Percentiles rank a stretch among this genome's conserved stretches.
These are phyloP conservation scores for Ganoderma multipileum DNA, from an alignment of 1,284 basidiomycete genomes.

Conservation along the genomic window DNA sequence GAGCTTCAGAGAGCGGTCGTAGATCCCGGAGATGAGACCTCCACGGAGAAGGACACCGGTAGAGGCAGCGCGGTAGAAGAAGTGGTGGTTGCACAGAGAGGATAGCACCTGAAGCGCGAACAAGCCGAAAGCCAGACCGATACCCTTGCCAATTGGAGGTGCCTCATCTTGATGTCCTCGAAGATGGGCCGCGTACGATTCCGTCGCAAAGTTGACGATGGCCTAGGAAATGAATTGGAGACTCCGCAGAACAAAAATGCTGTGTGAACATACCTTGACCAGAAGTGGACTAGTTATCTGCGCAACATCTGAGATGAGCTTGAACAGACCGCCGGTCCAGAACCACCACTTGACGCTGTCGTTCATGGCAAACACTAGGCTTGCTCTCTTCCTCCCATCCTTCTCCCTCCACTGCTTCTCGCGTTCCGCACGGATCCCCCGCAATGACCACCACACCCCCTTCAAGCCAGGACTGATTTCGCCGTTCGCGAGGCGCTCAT, in stretches of 20 bases:
- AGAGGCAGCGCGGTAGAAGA: constrained; percentile 77
- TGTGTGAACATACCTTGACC: constrained; percentile 59
- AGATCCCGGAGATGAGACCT: constrained; percentile 91
- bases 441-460: constrained; percentile 66
- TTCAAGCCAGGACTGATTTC: constrained; percentile 65
- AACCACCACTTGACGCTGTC: constrained; percentile 86
- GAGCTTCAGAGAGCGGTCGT: constrained; percentile 79
- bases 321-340: constrained; percentile 82
- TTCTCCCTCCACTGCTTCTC: constrained; percentile 71
- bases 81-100: constrained; percentile 81
- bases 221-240: constrained; percentile 46
- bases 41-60: constrained; percentile 85
- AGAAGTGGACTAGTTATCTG: constrained; percentile 81
- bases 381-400: constrained; percentile 70
- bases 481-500: constrained; percentile 67
- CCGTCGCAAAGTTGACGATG: constrained; percentile 78
- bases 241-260: neutral
- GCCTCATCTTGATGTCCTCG: constrained; percentile 46
- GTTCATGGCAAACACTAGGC: constrained; percentile 78
- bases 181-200: constrained; percentile 66
- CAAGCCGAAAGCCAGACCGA: constrained; percentile 79
- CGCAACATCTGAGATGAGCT: constrained; percentile 76
- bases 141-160: constrained; percentile 73
- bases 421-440: constrained; percentile 56
- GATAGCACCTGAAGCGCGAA: constrained; percentile 73